Percentiles rank a stretch among this genome's conserved stretches.
phyloP scores from a whole-genome alignment of 108 stramenopile species.

The Chaetoceros muelleri region DNA sequence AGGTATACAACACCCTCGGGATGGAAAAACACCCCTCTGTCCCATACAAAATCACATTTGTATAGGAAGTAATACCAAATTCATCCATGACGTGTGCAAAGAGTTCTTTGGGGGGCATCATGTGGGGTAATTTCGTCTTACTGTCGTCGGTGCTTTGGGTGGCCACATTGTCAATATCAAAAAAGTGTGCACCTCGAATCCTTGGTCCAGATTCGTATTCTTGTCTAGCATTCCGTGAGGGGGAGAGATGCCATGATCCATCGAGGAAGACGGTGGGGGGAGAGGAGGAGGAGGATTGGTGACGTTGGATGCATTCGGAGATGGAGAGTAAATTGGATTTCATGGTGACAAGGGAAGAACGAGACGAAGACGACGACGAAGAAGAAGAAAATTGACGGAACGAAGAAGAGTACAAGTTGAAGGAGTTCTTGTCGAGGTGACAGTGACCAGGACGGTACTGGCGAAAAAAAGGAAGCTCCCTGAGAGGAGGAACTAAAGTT shows the following conservation, averaged over 20 bases:
- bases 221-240: conserved; percentile 24
- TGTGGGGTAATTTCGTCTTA: conserved; percentile 43
- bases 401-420: no score
- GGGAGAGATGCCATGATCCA: conserved; percentile 27
- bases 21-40: conserved; percentile 34
- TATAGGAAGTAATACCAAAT: conserved; percentile 28
- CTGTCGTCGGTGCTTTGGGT: conserved; percentile 12
- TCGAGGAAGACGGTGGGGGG: conserved; percentile 12
- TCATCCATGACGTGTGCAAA: conserved; percentile 68
- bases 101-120: conserved; percentile 55
- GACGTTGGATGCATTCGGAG: neutral
- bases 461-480: no score
- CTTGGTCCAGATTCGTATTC: conserved; percentile 51
- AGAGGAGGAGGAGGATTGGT: neutral
- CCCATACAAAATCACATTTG: conserved; percentile 63
- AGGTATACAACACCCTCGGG: conserved; percentile 53
- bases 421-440: no score
- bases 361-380: no score
- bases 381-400: no score
- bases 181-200: conserved; percentile 33
- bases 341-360: no score
- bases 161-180: conserved; percentile 61
- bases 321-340: neutral
- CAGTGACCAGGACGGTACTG: no score
- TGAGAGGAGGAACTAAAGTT: no score